Evolutionary conservation across 345 rosid genomes (phyloP), one percentile per base, ranked within the genome.

Genomic region (Isatis tinctoria): DNA sequence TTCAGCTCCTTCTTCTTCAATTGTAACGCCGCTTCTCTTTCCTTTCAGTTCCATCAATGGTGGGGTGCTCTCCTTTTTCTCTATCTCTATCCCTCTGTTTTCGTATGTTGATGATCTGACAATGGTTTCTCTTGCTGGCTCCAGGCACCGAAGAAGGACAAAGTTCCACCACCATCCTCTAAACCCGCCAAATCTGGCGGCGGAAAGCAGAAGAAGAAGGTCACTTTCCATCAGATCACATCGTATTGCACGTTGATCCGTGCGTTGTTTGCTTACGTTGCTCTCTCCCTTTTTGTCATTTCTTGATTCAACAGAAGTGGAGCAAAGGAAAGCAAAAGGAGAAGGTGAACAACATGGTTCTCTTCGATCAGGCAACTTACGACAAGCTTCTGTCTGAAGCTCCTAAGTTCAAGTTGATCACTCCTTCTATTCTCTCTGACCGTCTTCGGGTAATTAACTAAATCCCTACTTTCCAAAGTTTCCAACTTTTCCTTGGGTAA

Each of bases 251-350:
- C 43, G 14, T 39, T 39, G 32, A 27, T 71, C 37, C 24, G 11
- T 37, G 37, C 17, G 30, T 72, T 18, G 0, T 53, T 26, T 53
- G 33, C 9, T 52, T 11, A 52, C 43, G 28, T 20, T 43, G 0
- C 24, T 62, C 8, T 26, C 3, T 62, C 8, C n/a, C 3, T 62
- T 22, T 22, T 22, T 22, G 24, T 65, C 3, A 5, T 28, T 53
- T 53, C 13, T 26, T 16, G 26, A 58, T 17, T 8, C 2, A 41
- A 43, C 79, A 82, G 87, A 84, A 82, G 74, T 86, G 85, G 90
- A 84, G 85, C 82, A 82, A 82, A 76, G 90, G 87, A 39, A 82
- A 84, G 75, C 87, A 86, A 74, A 82, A 84, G 82, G 87, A 84
- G 81, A 84, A 86, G 68, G 86, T 86, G 76, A 86, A 84, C 86